A percentile compares a stretch with the other conserved stretches of the same genome.
Conservation (phyloP, 2,329 filamentous ascomycete genomes). For the Ceratocystis smalleyi region DNA sequence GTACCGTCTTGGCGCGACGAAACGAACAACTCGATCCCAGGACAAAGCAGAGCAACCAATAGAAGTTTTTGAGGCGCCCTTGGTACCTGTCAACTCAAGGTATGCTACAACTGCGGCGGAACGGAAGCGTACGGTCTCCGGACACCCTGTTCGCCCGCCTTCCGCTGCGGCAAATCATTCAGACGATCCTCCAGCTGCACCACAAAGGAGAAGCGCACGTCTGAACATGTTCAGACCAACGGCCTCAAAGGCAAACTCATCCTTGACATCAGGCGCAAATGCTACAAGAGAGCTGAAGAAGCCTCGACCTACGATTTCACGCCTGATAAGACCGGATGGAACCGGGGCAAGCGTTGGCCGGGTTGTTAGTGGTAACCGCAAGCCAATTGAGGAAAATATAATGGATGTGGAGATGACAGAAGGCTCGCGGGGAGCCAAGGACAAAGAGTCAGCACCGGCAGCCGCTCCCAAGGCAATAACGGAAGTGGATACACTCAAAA, state of each 20-base stretch:
- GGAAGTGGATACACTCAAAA: slow-evolving; percentile 43
- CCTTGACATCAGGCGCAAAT: neutral
- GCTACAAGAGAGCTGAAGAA: slow-evolving; percentile 61
- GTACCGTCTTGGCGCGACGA: slow-evolving; percentile 34
- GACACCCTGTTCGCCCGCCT: slow-evolving; percentile 46
- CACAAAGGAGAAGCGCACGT: slow-evolving; percentile 55
- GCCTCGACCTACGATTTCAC: slow-evolving; percentile 55
- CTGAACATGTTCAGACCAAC: slow-evolving; percentile 56
- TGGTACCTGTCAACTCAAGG: slow-evolving; percentile 25
- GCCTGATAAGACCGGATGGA: slow-evolving; percentile 49
- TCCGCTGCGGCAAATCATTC: slow-evolving; percentile 28
- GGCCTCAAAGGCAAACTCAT: slow-evolving; percentile 46
- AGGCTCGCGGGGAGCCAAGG: slow-evolving; percentile 24
- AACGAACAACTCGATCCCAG: slow-evolving; percentile 27
- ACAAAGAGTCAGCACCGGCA: slow-evolving; percentile 6
- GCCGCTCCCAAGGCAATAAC: slow-evolving; percentile 24
- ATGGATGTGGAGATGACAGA: slow-evolving; percentile 59
- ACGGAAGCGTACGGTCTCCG: slow-evolving; percentile 84
- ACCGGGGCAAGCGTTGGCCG: slow-evolving; percentile 61
- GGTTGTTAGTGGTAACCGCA: slow-evolving; percentile 81
- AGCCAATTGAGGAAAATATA: slow-evolving; percentile 49
- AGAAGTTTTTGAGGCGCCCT: slow-evolving; percentile 28
- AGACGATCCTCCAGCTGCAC: slow-evolving; percentile 44
- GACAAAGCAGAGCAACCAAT: slow-evolving; percentile 25
- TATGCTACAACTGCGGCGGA: slow-evolving; percentile 38